These are phyloP conservation scores for Quercus suber DNA, from an alignment of 306 rosid species.

Conservation along the genomic window DNA sequence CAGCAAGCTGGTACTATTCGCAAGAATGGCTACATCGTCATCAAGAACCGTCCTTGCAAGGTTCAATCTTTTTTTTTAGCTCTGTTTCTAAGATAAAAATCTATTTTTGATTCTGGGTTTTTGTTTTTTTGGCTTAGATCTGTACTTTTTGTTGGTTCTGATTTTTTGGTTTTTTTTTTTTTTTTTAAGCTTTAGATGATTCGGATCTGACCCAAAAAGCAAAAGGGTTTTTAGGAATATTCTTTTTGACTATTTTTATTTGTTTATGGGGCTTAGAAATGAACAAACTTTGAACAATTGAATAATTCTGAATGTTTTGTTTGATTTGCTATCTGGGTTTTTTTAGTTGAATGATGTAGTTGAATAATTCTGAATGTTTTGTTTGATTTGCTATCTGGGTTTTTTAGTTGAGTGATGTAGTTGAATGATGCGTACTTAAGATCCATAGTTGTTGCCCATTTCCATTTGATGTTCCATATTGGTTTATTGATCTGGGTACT, in stretches of 20 bases:
- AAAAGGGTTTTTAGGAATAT: no score
- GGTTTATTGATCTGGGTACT: no score
- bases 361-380: no score
- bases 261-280: background rate
- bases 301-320: no score
- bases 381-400: background rate
- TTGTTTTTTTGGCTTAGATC: background rate
- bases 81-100: background rate
- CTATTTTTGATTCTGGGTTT: background rate
- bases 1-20: slow-evolving; percentile 83
- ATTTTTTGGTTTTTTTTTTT: no score
- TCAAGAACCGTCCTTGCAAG: slow-evolving; percentile 75
- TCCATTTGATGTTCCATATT: no score
- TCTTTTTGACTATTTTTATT: background rate
- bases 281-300: background rate
- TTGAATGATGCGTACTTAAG: background rate
- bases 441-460: background rate
- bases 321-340: no score
- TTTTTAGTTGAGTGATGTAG: no score
- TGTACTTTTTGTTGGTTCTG: background rate
- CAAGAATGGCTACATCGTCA: slow-evolving; percentile 70
- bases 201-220: no score
- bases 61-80: slow-evolving; percentile 4
- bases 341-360: no score
- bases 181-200: background rate